Base-by-base conservation (phyloP, 2,329 filamentous ascomycete species). In the Proliferodiscus dingleyae region DNA sequence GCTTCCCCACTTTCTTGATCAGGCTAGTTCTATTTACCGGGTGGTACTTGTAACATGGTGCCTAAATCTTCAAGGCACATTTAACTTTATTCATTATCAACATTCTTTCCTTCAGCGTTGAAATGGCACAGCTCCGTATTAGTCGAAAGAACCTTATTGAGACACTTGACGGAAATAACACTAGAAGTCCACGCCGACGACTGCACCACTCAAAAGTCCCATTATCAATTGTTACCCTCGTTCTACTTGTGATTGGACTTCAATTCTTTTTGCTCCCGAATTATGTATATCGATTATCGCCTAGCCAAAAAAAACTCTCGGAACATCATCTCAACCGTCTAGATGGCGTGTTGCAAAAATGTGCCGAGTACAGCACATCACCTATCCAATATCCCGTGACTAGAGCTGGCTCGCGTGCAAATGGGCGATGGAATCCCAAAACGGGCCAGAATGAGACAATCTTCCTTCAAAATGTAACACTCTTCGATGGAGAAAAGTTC, bases 401-500 rank as follows among this genome's bases (percentile, higher is more conserved):
- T 32, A 36, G 39, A 16, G 29, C 43, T 26, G 36, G 46, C 8
- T 54, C 58, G 22, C 50, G 63, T 24, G 45, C 44, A 15, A 72
- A 72, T 52, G 62, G 68, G 24, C 58, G 69, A 55, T 72, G 68
- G 68, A 68, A 67, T 23, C 21, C 60, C 2, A 51, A 52, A 11
- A 64, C 57, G 37, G 69, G 68, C 3, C 69, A 71, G 45, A 59
- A 62, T 37, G 53, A 56, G 34, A 66, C 63, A 2, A 42, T 68
- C 4, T 45, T 71, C 3, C 53, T 72, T 21, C 60, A 58, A 29
- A 72, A 72, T 49, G 67, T 60, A 5, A 71, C 65, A 18, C 55
- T 72, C 10, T 72, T 71, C 45, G 68, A 72, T 52, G 70, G 70
- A 10, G 65, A 69, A 41, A 51, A 40, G 3, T 61, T 69, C 33